These are phyloP conservation scores for Anisodus tanguticus DNA, from an alignment of 257 asterid species.

Conservation along the genomic window DNA sequence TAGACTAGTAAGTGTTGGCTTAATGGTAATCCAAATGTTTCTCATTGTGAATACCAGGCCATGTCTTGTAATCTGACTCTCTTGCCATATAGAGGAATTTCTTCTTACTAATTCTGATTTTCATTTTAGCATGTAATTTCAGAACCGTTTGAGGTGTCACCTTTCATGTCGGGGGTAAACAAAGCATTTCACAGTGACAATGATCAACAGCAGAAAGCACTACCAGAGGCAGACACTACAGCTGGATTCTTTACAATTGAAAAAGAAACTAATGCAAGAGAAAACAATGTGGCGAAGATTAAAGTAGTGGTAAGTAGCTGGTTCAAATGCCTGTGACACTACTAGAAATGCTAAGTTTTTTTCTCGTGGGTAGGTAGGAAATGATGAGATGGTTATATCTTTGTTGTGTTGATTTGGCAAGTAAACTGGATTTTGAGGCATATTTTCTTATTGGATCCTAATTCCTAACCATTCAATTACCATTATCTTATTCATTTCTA, in stretches of 20 bases:
- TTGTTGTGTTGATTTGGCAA: slow-evolving; percentile 13
- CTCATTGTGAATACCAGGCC: background rate
- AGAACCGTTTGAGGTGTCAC: slow-evolving; percentile 95
- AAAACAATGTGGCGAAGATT: slow-evolving; percentile 95
- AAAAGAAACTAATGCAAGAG: slow-evolving; percentile 72
- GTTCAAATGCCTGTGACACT: slow-evolving; percentile 8
- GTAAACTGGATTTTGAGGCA: background rate
- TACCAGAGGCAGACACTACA: slow-evolving; percentile 61
- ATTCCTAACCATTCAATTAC: background rate
- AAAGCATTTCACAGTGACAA: slow-evolving; percentile 73
- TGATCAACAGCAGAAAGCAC: slow-evolving; percentile 69
- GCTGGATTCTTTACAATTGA: slow-evolving; percentile 55
- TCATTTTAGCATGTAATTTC: slow-evolving; percentile 81
- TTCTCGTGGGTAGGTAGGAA: background rate
- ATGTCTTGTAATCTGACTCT: background rate
- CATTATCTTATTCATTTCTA: slow-evolving; percentile 3
- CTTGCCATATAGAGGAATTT: background rate
- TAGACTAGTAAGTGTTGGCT: background rate
- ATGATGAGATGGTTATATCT: background rate
- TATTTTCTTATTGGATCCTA: background rate
- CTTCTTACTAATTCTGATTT: slow-evolving; percentile 31
- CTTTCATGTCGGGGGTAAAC: slow-evolving; percentile 86
- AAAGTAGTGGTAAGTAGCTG: slow-evolving; percentile 88
- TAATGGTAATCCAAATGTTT: background rate
- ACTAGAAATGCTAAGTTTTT: background rate